Evolutionary conservation across 2,329 filamentous ascomycete species (phyloP).

Genomic region (Epicoccum sorghinum): DNA sequence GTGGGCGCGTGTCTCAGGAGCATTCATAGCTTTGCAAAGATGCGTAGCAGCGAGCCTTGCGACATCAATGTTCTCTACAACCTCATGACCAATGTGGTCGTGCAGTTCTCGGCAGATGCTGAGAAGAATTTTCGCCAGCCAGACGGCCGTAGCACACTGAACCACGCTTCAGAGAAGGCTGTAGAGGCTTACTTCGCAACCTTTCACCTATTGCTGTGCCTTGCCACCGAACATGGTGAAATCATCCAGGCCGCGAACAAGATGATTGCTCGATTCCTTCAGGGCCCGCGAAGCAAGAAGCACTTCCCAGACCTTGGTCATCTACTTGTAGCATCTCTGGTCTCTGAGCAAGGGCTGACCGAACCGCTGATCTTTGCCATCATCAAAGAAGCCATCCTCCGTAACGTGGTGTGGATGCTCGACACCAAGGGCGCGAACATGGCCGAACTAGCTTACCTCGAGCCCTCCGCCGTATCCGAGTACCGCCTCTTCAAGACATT

Average conservation of each 20-base stretch:
- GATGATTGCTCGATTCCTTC: constrained; percentile 48
- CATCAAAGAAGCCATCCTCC: constrained; percentile 57
- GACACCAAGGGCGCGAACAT: constrained; percentile 43
- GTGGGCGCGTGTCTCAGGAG: constrained; percentile 31
- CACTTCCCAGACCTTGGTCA: constrained; percentile 57
- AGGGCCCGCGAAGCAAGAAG: constrained; percentile 50
- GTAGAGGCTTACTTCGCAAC: constrained; percentile 61
- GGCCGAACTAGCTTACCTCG: constrained; percentile 56
- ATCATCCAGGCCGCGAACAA: constrained; percentile 52
- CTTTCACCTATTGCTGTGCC: constrained; percentile 58
- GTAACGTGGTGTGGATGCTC: constrained; percentile 61
- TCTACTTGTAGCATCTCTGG: constrained; percentile 55
- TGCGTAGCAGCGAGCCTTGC: constrained; percentile 20
- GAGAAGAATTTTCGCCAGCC: constrained; percentile 18
- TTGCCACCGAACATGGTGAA: constrained; percentile 47
- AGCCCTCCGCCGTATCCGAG: constrained; percentile 48
- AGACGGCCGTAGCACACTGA: constrained; percentile 49
- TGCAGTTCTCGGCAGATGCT: constrained; percentile 52
- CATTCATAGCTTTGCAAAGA: constrained; percentile 35
- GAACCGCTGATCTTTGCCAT: constrained; percentile 50
- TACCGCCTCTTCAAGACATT: constrained; percentile 59
- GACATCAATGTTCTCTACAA: constrained; percentile 50
- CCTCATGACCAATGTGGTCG: constrained; percentile 60
- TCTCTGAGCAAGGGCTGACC: constrained; percentile 53
- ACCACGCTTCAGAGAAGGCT: constrained; percentile 59